Conservation (phyloP, 805 yeast genomes). For the Helenozyma baotianmanensis region DNA sequence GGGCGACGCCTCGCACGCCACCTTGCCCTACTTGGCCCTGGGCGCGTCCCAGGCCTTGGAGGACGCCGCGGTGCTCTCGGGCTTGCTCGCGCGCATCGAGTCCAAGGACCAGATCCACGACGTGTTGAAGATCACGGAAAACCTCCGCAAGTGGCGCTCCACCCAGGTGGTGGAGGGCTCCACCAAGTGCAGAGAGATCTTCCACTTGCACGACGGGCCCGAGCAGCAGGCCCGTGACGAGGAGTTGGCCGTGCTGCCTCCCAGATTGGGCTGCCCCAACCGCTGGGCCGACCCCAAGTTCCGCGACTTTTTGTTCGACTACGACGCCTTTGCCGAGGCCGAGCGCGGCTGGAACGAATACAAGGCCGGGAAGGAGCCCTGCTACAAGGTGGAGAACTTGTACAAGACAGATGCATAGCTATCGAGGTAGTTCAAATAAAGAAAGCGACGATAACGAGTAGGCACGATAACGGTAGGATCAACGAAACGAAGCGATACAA, state of each 20-base stretch:
- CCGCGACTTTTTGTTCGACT: conserved; percentile 23
- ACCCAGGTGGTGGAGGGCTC: conserved; percentile 18
- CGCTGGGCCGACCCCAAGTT: conserved; percentile 23
- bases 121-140: conserved; percentile 7
- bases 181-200: conserved; percentile 15
- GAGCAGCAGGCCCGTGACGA: conserved; percentile 22
- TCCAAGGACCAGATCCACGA: conserved; percentile 16
- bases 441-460: too few relatives aligned
- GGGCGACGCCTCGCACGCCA: conserved; percentile 35
- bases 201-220: conserved; percentile 24
- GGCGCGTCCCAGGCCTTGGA: conserved; percentile 33
- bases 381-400: neutral
- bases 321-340: conserved; percentile 23
- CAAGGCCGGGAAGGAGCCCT: conserved; percentile 1
- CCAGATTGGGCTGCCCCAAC: conserved; percentile 17
- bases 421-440: too few relatives aligned
- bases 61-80: conserved; percentile 27
- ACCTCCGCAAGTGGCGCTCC: conserved; percentile 3
- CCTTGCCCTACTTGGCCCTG: conserved; percentile 29
- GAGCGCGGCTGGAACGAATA: conserved; percentile 14
- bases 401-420: neutral
- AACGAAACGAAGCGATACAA: too few relatives aligned
- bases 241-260: conserved; percentile 13
- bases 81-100: conserved; percentile 14
- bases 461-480: too few relatives aligned